Conservation (phyloP, 2,329 filamentous ascomycete species). For the Ophiosphaerella narmari region DNA sequence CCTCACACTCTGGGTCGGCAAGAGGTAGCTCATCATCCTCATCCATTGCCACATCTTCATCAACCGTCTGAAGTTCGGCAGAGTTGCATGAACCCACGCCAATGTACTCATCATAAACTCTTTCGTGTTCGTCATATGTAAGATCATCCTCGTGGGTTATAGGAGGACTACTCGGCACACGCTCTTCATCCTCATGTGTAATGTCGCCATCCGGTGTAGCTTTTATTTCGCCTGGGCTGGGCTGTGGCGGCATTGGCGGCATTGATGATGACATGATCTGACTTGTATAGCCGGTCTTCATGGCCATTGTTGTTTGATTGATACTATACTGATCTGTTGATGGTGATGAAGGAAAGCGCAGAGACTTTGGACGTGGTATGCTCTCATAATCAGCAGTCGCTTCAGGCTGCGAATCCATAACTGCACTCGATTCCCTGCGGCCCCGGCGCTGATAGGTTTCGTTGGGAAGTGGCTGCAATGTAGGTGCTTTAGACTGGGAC, state of each 20-base stretch:
- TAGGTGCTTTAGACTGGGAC: conserved; percentile 19
- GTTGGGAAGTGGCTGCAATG: conserved; percentile 21
- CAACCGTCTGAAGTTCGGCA: conserved; percentile 2
- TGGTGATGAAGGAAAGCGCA: conserved; percentile 45
- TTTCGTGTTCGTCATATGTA: conserved; percentile 24
- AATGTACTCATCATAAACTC: conserved; percentile 18
- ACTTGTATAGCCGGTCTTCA: conserved; percentile 36
- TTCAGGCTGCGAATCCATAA: conserved; percentile 54
- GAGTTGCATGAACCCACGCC: conserved; percentile 19
- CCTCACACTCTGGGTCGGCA: conserved; percentile 14
- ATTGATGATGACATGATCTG: conserved; percentile 39
- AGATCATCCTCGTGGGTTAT: conserved; percentile 25
- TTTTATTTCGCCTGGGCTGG: conserved; percentile 16
- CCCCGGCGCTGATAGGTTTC: conserved; percentile 21
- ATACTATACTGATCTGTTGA: conserved; percentile 43
- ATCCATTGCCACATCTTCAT: conserved; percentile 24
- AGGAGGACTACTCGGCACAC: conserved; percentile 46
- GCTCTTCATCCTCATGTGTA: conserved; percentile 26
- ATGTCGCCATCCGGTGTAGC: conserved; percentile 11
- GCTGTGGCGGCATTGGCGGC: conserved; percentile 33
- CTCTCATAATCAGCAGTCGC: conserved; percentile 28
- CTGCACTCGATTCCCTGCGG: conserved; percentile 45
- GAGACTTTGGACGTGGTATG: conserved; percentile 30
- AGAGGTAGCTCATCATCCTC: conserved; percentile 30
- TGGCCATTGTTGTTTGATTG: conserved; percentile 39